phyloP scores from a whole-genome alignment of 805 yeast species.

The Nakazawaea ishiwadae region DNA sequence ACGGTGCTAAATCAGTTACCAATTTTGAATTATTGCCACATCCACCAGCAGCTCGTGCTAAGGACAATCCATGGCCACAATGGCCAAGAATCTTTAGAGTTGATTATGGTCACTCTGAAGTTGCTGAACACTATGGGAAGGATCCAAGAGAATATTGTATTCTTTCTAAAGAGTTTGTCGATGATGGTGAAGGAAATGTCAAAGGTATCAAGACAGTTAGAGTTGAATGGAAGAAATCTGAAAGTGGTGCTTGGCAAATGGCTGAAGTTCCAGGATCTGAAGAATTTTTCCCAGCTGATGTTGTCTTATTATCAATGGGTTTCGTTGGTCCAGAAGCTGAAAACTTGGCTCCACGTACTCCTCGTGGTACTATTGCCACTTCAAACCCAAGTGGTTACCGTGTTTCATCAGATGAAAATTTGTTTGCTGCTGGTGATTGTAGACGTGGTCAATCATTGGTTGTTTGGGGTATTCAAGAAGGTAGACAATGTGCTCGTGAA shows the following conservation, averaged over 20 bases:
- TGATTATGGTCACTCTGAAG: conserved; percentile 97
- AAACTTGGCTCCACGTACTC: conserved; percentile 64
- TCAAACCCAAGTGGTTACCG: conserved; percentile 59
- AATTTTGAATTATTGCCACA: conserved; percentile 93
- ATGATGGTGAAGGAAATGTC: conserved; percentile 92
- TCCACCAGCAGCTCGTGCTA: conserved; percentile 81
- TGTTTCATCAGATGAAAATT: conserved; percentile 55
- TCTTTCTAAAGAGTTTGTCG: conserved; percentile 91
- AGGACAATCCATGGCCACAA: conserved; percentile 99
- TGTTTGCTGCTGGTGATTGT: conserved; percentile 97
- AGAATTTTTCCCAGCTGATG: conserved; percentile 91
- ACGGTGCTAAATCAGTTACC: conserved; percentile 90
- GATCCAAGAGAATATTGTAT: conserved; percentile 98
- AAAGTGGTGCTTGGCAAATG: conserved; percentile 98
- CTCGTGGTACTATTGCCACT: conserved; percentile 80
- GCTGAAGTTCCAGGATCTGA: conserved; percentile 94
- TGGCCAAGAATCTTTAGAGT: conserved; percentile 98
- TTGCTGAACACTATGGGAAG: conserved; percentile 88
- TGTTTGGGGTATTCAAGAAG: conserved; percentile 99
- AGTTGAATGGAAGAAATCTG: conserved; percentile 97
- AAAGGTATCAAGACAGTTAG: conserved; percentile 94
- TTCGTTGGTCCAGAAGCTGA: conserved; percentile 94
- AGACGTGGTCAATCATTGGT: conserved; percentile 97
- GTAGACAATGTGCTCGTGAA: conserved; percentile 96
- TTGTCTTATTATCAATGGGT: conserved; percentile 94